Base-by-base conservation (phyloP, 306 rosid genomes). In the Quercus variabilis region DNA sequence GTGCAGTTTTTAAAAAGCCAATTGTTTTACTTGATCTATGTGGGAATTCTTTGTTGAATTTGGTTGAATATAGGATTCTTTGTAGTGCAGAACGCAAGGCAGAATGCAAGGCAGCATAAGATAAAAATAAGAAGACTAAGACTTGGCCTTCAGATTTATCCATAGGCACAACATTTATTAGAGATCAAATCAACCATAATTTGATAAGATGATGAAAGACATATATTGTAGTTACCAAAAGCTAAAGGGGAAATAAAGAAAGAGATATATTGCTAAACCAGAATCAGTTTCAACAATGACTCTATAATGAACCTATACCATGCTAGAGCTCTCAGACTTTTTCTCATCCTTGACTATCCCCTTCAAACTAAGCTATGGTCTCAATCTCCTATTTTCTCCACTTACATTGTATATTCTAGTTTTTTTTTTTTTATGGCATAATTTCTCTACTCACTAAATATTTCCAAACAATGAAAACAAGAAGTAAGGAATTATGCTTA, bases 371-470 rank as follows among this genome's bases (percentile, higher is more conserved):
- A 23, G 54, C 54, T 26, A 59, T 59, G 30, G 65, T 59, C 12
- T 59, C 17, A 21, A 59, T 8, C 17, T 23, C 17, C 31, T 23
- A 21, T 59, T 59, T 23, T 21, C 26, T 59, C 30, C 65, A 59
- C 31, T 59, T 59, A 1, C 23, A 9, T 9, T 23, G 13, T 59
- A 23, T 59, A 1, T 49, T 49, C 54, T 46, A 46, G 52, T 46
- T 18, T 74, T 79, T 64, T 74, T 79, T 64, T 52, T 57, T 38
- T 41, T 23, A 26, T 23, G 59, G 38, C 65, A 46, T 80, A 73
- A 38, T 35, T 58, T 74, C 73, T 55, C n/a, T 55, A n/a, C 11
- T 38, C 20, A 57, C 64, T 73, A 77, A 76, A 77, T 62, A 80
- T 73, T 73, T 51, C 46, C 4, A 13, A 23, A 80, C 26, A 60